Base-by-base conservation (phyloP, 2,329 filamentous ascomycete species). In the Fusarium sp. region DNA sequence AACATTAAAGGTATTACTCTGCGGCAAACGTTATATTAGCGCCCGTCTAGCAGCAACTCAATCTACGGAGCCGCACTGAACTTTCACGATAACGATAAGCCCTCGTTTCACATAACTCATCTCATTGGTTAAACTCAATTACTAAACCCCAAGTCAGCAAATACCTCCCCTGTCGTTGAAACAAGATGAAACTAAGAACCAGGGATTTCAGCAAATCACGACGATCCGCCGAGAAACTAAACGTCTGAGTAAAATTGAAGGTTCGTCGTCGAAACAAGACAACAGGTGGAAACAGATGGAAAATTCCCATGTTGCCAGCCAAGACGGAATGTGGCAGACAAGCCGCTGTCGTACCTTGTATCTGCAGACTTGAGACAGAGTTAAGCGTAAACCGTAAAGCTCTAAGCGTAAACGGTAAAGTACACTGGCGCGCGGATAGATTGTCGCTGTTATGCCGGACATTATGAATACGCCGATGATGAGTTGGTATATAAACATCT, bases 191-290 rank as follows among this genome's bases (percentile, higher is more conserved):
- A 64, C 61, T 32, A 37, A 30, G 35, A 30, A 4, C 9, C 17
- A 53, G 23, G 58, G 46, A 23, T n/a, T 2, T 15, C 7, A 23
- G 38, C 33, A 37, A 60, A 60, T 41, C 38, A 64, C 6, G 30
- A 9, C 32, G 59, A 41, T n/a, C 45, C 33, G 27, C 45, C 44
- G n/a, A 64, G 59, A 64, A 48, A 64, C 61, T 45, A 56, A 64
- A 56, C 46, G 41, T 64, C 35, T 32, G 27, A 56, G 30, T 44
- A n/a, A 37, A 64, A 56, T 64, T 18, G 15, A 26, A 64, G 41
- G 42, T 35, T 38, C 48, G 20, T 26, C 23, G 13, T 57, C 3
- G 26, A 64, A 64, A 64, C 59, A 41, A 6, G 9, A 26, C 12
- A 42, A 42, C 33, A 49, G 45, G 40, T 12, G 55, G 55, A 58